Conservation (phyloP, 1,284 basidiomycete genomes). For the Rhodotorula mucilaginosa region DNA sequence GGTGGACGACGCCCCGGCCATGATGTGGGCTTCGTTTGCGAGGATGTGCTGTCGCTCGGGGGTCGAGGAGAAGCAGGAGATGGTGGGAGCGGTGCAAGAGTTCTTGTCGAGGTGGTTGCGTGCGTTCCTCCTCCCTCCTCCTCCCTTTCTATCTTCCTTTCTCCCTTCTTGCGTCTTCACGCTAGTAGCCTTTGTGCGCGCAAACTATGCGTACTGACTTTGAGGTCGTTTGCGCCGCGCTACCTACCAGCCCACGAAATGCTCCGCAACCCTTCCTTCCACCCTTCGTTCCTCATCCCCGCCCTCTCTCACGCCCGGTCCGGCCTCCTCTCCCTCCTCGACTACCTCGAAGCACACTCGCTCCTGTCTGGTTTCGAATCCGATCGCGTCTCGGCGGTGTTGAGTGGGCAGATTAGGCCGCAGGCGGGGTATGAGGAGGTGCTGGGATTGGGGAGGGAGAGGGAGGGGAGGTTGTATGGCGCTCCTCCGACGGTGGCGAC, state of each 20-base stretch:
- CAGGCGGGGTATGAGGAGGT: not conserved
- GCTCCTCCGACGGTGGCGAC: not conserved
- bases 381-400: not conserved
- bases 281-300: not conserved
- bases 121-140: conserved; percentile 4
- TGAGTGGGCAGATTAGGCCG: not conserved
- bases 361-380: not conserved
- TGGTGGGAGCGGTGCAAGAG: conserved; percentile 4
- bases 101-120: conserved; percentile 18
- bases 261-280: conserved; percentile 4
- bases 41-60: conserved; percentile 2
- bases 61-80: not conserved
- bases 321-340: conserved; percentile 23
- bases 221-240: not conserved
- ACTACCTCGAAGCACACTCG: conserved; percentile 29
- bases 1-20: not conserved
- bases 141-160: no score
- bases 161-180: no score
- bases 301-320: conserved; percentile 1
- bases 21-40: conserved; percentile 10
- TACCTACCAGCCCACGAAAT: not conserved
- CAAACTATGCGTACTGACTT: not conserved
- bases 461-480: not conserved
- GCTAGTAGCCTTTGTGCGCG: no score
- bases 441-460: not conserved